Evolutionary conservation across 2,329 filamentous ascomycete genomes (phyloP), one percentile per base, ranked within the genome.

Genomic region (Fusarium secorum): DNA sequence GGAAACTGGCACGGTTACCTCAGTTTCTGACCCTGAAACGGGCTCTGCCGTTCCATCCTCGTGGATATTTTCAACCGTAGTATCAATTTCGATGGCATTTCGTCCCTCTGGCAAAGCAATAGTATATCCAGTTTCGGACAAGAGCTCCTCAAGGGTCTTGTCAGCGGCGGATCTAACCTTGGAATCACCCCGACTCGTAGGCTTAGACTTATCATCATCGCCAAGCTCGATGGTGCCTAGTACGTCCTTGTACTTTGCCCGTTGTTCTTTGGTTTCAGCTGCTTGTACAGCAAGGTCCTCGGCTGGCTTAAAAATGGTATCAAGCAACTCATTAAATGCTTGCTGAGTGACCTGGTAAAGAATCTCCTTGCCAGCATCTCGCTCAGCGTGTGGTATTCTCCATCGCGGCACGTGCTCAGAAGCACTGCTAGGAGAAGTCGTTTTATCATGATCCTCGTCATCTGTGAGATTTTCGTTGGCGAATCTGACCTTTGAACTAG

Each of bases 291-390:
- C 90, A 22, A 93, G 79, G 69, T 95, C 90, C 79, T 98, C 95
- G 71, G 91, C 91, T 8, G 87, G 85, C 73, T 91, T 91, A 83
- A 99, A 99, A 0, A 99, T 85, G 3, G 90, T 87, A 76, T 98
- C 93, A 1, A 99, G 87, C 4, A 98, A 84, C 80, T 98, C 94
- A 76, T 98, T 98, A 82, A 97, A 93, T 1, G 94, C 80, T 79
- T 97, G 92, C 79, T 98, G 94, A 1, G 93, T 94, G 35, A 97
- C 90, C 78, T 97, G 93, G 76, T 97, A 98, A 2, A 98, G 83
- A 7, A 98, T 92, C 77, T 98, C 94, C 73, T 92, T 93, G 39
- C 93, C 94, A 10, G 93, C 90, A 78, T 97, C 94, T 64, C 87
- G 88, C 79, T 97, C 94, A 2, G 91, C 90, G 71, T 93, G 89